These are phyloP conservation scores for Tricholoma hemisulphureum DNA, from an alignment of 768 basidiomycete species.

Conservation along the genomic window DNA sequence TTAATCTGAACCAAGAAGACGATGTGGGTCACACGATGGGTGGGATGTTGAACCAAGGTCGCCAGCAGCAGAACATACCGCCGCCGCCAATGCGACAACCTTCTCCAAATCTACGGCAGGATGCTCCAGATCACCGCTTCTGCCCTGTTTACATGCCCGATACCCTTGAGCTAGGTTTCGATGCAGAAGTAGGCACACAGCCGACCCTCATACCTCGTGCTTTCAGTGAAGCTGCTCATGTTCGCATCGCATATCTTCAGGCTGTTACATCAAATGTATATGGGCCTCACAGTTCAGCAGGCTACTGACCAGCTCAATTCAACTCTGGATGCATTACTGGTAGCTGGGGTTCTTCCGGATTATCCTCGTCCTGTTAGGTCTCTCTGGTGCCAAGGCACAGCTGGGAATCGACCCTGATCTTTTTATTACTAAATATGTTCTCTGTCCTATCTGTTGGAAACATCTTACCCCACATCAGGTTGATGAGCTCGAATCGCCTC, in stretches of 20 bases:
- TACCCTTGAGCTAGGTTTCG: background rate
- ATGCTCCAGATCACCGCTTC: too few relatives aligned
- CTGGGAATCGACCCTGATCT: constrained; percentile 25
- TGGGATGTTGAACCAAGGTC: too few relatives aligned
- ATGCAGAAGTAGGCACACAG: background rate
- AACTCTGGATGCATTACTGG: constrained; percentile 5
- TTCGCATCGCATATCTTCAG: constrained; percentile 15
- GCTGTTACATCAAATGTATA: constrained; percentile 15
- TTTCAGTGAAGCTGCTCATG: constrained; percentile 3
- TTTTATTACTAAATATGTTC: constrained; percentile 20
- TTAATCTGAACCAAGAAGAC: background rate
- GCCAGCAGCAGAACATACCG: too few relatives aligned
- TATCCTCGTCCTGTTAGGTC: constrained; percentile 5
- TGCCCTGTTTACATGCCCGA: too few relatives aligned
- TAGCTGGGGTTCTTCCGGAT: constrained; percentile 7
- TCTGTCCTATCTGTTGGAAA: constrained; percentile 22
- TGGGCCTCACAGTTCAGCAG: constrained; percentile 7
- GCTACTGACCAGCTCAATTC: constrained; percentile 8
- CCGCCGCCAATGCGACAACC: too few relatives aligned
- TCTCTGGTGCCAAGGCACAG: constrained; percentile 15
- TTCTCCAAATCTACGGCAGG: too few relatives aligned
- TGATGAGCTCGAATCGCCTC: constrained; percentile 3
- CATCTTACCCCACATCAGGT: constrained; percentile 13
- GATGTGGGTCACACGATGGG: too few relatives aligned
- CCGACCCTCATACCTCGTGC: background rate